phyloP scores from a whole-genome alignment of 352 stramenopile genomes.

The Phytophthora pinifolia region DNA sequence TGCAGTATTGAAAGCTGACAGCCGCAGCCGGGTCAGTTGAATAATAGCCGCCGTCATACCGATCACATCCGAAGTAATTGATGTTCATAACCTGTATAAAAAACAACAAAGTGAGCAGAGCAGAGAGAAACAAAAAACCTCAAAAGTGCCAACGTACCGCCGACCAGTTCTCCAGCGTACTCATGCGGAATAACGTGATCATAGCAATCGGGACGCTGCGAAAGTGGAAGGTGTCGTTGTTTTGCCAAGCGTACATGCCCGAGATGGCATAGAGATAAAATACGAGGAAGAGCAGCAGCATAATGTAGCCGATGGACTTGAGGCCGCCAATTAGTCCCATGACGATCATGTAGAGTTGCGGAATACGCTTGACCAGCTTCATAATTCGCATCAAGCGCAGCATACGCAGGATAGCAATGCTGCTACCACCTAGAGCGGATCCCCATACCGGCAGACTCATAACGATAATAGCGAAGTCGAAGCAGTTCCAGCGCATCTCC shows the following conservation, averaged over 20 bases:
- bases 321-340: conserved; percentile 88
- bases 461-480: conserved; percentile 85
- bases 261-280: conserved; percentile 92
- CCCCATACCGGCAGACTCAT: conserved; percentile 76
- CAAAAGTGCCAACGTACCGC: conserved; percentile 39
- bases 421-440: conserved; percentile 61
- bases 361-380: conserved; percentile 89
- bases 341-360: conserved; percentile 91
- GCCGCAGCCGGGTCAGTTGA: conserved; percentile 36
- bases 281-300: conserved; percentile 83
- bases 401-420: conserved; percentile 84
- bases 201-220: conserved; percentile 76
- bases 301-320: conserved; percentile 91
- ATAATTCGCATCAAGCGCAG: conserved; percentile 88
- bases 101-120: conserved; percentile 5
- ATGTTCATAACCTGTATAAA: conserved; percentile 69
- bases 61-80: conserved; percentile 80
- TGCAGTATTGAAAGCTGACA: conserved; percentile 59
- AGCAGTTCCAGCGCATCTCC: conserved; percentile 84
- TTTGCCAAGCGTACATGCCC: conserved; percentile 88
- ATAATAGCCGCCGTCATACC: conserved; percentile 70
- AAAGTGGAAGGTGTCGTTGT: conserved; percentile 88
- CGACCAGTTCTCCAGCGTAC: conserved; percentile 81
- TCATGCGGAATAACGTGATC: conserved; percentile 84
- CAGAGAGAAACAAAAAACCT: neutral